Base-by-base conservation (phyloP, 208 protist species). In the Trichomonas tenax region DNA sequence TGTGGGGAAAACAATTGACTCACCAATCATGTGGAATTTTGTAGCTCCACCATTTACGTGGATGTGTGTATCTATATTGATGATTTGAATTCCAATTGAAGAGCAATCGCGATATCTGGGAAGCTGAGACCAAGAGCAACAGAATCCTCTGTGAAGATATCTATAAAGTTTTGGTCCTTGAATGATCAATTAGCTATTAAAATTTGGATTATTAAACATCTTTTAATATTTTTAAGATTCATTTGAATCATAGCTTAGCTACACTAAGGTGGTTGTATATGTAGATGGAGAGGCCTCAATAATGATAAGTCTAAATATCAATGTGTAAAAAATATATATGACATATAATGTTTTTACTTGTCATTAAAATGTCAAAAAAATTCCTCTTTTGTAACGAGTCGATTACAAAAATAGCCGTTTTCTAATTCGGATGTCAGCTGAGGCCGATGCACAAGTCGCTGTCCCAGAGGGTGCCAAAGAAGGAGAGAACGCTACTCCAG, bases 11-110 rank as follows among this genome's bases (percentile, higher is more conserved):
- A 99, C 63, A 97, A 99, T 93, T 96, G 98, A 98, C 17, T 98
- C 98, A 14, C 99, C 99, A 40, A 97, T 97, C 0, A 98, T 97
- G 0, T 98, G 97, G 95, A 98, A 98, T 26, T 99, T 98, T 4
- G 97, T 97, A 46, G 98, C 98, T 40, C 99, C 98, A n/a, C 99
- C 99, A 0, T 98, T 98, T 31, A 99, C 98, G 97, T 99, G 99
- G 96, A 99, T 99, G 97, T 99, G 99, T 38, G 99, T 99, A 95
- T 99, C 97, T n/a, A n/a, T 45, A 98, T 98, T 96, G 98, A 98
- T 49, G 99, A 98, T 6, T 99, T 99, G 96, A 98, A 99, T 97
- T 99, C 99, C 84, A 99, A 98, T 98, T 99, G 99, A 63, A 99
- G 96, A 0, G 99, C 99, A 99, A 99, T 99, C 97, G 99, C 98